Evolutionary conservation across 1,284 basidiomycete genomes (phyloP).

Genomic region (Apiotrichum gamsii): DNA sequence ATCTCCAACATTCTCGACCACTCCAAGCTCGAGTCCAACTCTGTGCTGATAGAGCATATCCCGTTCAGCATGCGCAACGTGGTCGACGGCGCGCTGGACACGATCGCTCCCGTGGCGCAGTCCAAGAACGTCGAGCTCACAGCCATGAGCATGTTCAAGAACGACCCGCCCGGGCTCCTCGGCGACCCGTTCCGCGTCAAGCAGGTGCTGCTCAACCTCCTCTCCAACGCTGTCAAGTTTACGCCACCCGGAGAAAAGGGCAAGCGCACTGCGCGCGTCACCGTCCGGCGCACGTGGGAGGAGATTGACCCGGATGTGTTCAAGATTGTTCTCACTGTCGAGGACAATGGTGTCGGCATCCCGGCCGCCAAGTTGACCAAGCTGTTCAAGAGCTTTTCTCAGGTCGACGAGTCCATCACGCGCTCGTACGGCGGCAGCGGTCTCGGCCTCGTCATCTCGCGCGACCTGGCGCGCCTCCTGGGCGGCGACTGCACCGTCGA

Average conservation of each 20-base stretch:
- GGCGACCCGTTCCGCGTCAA: slow-evolving; percentile 43
- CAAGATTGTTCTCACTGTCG: slow-evolving; percentile 25
- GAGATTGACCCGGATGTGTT: slow-evolving; percentile 17
- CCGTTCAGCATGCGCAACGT: slow-evolving; percentile 46
- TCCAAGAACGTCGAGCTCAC: slow-evolving; percentile 40
- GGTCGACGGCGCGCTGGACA: slow-evolving; percentile 38
- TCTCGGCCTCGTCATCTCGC: slow-evolving; percentile 44
- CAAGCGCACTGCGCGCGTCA: slow-evolving; percentile 24
- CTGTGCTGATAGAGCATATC: slow-evolving; percentile 46
- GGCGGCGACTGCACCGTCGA: slow-evolving; percentile 41
- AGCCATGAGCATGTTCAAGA: slow-evolving; percentile 26
- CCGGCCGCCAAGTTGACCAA: slow-evolving; percentile 35
- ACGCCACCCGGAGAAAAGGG: slow-evolving; percentile 15
- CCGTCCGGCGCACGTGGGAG: slow-evolving; percentile 27
- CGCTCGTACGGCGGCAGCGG: slow-evolving; percentile 39
- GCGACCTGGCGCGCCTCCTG: slow-evolving; percentile 35
- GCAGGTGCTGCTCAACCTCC: slow-evolving; percentile 37
- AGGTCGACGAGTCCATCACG: slow-evolving; percentile 43
- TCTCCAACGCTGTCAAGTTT: slow-evolving; percentile 44
- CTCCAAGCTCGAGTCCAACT: slow-evolving; percentile 47
- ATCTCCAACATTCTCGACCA: slow-evolving; percentile 51
- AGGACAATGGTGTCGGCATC: slow-evolving; percentile 40
- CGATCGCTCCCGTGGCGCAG: slow-evolving; percentile 36
- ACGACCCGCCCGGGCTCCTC: slow-evolving; percentile 33
- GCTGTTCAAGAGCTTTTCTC: slow-evolving; percentile 43